Evolutionary conservation across 345 rosid genomes (phyloP).

Genomic region (Passiflora organensis): DNA sequence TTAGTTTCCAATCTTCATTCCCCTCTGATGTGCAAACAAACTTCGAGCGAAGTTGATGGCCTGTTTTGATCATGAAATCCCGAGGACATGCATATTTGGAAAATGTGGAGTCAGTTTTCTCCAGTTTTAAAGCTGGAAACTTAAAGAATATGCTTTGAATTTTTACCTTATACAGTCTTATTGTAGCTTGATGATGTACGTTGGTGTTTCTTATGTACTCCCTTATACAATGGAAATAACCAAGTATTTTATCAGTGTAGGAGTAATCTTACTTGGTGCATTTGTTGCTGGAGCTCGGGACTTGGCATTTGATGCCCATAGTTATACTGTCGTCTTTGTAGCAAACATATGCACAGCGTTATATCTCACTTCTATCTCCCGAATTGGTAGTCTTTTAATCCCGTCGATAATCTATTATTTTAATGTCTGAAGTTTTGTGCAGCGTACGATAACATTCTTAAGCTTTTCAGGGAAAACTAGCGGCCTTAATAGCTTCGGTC

Average conservation of each 20-base stretch:
- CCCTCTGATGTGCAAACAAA: too few species aligned
- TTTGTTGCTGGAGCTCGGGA: constrained; percentile 31
- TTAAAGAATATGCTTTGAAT: too few species aligned
- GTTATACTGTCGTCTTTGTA: constrained; percentile 17
- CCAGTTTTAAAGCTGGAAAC: too few species aligned
- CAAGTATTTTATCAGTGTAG: constrained; percentile 25
- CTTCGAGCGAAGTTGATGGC: too few species aligned
- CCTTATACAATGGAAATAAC: background rate
- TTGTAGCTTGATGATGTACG: too few species aligned
- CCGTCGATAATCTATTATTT: background rate
- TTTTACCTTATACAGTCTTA: too few species aligned
- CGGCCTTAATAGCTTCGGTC: constrained; percentile 31
- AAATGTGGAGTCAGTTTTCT: too few species aligned
- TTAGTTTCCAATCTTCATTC: too few species aligned
- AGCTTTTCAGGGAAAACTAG: constrained; percentile 26
- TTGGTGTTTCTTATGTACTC: too few species aligned
- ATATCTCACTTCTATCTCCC: constrained; percentile 25
- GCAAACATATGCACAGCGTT: constrained; percentile 26
- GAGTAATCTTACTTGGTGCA: constrained; percentile 27
- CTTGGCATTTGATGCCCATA: constrained; percentile 24
- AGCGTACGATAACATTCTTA: background rate
- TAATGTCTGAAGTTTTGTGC: background rate
- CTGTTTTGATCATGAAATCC: too few species aligned
- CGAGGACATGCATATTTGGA: too few species aligned
- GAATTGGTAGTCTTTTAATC: constrained; percentile 16